Evolutionary conservation across 2,329 filamentous ascomycete genomes (phyloP).

Genomic region (Harringtonia aguacate): DNA sequence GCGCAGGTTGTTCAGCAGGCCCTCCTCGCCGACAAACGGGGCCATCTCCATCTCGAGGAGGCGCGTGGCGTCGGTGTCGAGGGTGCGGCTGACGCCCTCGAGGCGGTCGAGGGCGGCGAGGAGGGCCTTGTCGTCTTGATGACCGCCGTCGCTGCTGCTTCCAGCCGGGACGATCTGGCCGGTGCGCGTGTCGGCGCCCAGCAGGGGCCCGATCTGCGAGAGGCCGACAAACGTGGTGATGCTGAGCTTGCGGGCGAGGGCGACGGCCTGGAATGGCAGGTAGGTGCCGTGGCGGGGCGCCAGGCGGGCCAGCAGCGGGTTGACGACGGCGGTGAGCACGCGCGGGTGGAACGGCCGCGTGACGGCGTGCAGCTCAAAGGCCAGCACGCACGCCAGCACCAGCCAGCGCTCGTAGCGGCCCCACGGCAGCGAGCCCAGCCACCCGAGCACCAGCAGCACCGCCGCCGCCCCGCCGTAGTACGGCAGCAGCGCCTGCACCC

Average conservation of each 20-base stretch:
- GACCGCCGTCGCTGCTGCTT: conserved; percentile 10
- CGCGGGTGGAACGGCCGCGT: conserved; percentile 42
- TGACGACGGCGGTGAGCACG: conserved; percentile 21
- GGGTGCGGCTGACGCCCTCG: conserved; percentile 43
- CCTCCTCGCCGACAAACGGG: conserved; percentile 66
- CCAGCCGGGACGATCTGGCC: conserved; percentile 17
- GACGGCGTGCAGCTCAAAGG: conserved; percentile 46
- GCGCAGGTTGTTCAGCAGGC: conserved; percentile 52
- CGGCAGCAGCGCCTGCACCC: conserved; percentile 39
- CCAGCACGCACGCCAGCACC: conserved; percentile 38
- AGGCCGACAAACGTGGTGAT: conserved; percentile 77
- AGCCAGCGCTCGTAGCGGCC: conserved; percentile 58
- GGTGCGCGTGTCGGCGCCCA: conserved; percentile 28
- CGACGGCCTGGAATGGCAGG: conserved; percentile 76
- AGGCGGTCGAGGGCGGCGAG: conserved; percentile 56
- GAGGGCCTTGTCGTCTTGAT: conserved; percentile 37
- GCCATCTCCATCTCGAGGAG: conserved; percentile 69
- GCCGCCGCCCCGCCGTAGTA: conserved; percentile 50
- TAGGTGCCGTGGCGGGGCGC: conserved; percentile 43
- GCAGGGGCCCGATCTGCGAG: conserved; percentile 64
- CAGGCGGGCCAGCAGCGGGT: conserved; percentile 24
- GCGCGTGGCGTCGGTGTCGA: conserved; percentile 59
- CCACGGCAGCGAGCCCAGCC: conserved; percentile 58
- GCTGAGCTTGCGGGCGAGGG: conserved; percentile 62
- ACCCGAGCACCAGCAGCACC: conserved; percentile 48